Conservation (phyloP, 805 yeast genomes). For the Millerago galiae region DNA sequence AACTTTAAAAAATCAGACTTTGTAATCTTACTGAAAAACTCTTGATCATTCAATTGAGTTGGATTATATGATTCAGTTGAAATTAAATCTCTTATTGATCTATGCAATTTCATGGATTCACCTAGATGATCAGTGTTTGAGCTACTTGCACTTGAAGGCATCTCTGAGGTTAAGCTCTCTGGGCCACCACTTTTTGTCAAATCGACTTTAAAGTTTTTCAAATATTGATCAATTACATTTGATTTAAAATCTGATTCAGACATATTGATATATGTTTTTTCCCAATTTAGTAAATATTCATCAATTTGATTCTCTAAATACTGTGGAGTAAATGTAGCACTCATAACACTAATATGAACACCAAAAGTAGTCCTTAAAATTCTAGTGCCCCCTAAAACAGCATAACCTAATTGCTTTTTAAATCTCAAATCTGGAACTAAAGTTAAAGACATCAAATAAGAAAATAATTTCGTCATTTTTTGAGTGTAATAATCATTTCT, state of each 20-base stretch:
- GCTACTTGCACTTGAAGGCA: conserved; percentile 29
- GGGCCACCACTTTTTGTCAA: conserved; percentile 25
- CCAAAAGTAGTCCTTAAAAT: conserved; percentile 48
- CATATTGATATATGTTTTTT: conserved; percentile 23
- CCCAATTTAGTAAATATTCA: conserved; percentile 39
- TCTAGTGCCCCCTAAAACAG: conserved; percentile 51
- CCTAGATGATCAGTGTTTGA: conserved; percentile 23
- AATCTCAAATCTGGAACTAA: conserved; percentile 44
- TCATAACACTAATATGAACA: conserved; percentile 49
- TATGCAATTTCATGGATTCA: conserved; percentile 35
- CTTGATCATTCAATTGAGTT: conserved; percentile 20
- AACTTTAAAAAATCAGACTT: conserved; percentile 30
- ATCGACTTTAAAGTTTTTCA: conserved; percentile 19
- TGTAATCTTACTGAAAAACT: conserved; percentile 29
- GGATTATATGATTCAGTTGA: conserved; percentile 19
- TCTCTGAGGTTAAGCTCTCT: conserved; percentile 28
- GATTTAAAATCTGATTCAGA: conserved; percentile 31
- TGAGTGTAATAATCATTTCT: conserved; percentile 30
- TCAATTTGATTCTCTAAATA: conserved; percentile 41
- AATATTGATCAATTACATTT: conserved; percentile 32
- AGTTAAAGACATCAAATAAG: conserved; percentile 39
- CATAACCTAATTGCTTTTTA: conserved; percentile 56
- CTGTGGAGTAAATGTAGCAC: conserved; percentile 38
- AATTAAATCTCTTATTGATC: conserved; percentile 23
- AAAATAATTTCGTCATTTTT: conserved; percentile 40